These are phyloP conservation scores for Herpotrichia juniperi DNA, from an alignment of 2,329 filamentous ascomycete genomes.

Conservation along the genomic window DNA sequence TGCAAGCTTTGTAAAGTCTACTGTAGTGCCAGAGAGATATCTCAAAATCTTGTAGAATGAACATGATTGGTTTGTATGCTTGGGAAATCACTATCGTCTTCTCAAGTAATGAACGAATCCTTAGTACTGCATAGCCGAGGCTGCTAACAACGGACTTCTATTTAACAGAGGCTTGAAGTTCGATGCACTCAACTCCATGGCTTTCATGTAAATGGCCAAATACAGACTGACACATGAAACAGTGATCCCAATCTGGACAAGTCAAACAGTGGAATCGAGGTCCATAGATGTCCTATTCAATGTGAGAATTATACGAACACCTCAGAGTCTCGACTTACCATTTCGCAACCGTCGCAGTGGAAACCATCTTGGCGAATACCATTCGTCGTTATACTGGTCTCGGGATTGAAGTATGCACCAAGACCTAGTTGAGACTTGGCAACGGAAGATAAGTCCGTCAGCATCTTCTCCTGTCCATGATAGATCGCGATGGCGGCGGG, in stretches of 20 bases:
- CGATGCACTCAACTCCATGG: neutral
- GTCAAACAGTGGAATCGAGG: slow-evolving; percentile 8
- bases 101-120: no score
- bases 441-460: slow-evolving; percentile 4
- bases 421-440: neutral
- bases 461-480: slow-evolving; percentile 4
- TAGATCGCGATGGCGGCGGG: slow-evolving; percentile 12
- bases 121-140: no score
- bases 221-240: slow-evolving; percentile 9
- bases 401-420: neutral
- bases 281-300: slow-evolving; percentile 1
- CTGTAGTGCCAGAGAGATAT: no score
- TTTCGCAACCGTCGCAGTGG: slow-evolving; percentile 3
- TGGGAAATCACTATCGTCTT: no score
- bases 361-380: neutral
- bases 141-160: no score
- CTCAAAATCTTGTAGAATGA: no score
- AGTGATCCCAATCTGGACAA: slow-evolving; percentile 16
- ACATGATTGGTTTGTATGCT: no score
- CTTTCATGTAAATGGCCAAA: neutral
- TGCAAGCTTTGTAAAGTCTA: no score
- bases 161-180: no score
- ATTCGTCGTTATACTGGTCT: neutral
- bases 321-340: neutral
- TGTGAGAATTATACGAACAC: neutral